Evolutionary conservation across 2,329 filamentous ascomycete species (phyloP), one percentile per base, ranked within the genome.

Genomic region (Fusarium pilosicola): DNA sequence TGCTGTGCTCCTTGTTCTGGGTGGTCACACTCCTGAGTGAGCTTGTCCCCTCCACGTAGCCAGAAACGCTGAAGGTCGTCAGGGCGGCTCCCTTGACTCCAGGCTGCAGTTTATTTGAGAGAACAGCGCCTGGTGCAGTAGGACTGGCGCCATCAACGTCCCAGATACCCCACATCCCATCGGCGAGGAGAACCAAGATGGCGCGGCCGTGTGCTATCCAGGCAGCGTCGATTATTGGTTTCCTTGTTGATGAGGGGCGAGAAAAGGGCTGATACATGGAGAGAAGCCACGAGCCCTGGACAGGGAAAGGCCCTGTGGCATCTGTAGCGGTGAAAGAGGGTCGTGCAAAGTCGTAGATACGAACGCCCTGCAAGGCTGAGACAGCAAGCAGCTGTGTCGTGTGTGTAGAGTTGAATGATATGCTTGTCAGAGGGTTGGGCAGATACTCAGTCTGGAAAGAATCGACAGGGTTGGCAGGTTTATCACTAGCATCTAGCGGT

Each of bases 161-260:
- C 90, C 90, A 92, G 39, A 92, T 88, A 20, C 89, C 90, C 90
- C 90, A 92, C 78, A 90, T 89, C 12, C 90, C 90, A 74, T 92
- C 90, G 2, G 88, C 87, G 7, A 92, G 82, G 6, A 92, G 83
- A 2, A 85, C 84, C 45, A 92, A 81, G 34, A 92, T 83, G 10
- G 90, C 90, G 52, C 87, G 85, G 15, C 90, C 90, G 66, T 88
- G 86, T 5, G 86, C 84, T 54, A 92, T 86, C 90, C 90, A 92
- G 10, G 87, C 85, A 2, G 90, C 88, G 55, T 89, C 89, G 20
- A 92, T 79, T n/a, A 92, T 86, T 0, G 87, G 86, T 74, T 91
- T 92, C 48, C 90, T 85, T 5, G 85, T 79, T 10, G 85, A 78
- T 22, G 85, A 84, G 24, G 86, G 83, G 49, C 86, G 85, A 34